Percentiles rank a stretch among this genome's conserved stretches.
Conservation (phyloP, 2,329 filamentous ascomycete genomes). For the Westerdykella ornata region DNA sequence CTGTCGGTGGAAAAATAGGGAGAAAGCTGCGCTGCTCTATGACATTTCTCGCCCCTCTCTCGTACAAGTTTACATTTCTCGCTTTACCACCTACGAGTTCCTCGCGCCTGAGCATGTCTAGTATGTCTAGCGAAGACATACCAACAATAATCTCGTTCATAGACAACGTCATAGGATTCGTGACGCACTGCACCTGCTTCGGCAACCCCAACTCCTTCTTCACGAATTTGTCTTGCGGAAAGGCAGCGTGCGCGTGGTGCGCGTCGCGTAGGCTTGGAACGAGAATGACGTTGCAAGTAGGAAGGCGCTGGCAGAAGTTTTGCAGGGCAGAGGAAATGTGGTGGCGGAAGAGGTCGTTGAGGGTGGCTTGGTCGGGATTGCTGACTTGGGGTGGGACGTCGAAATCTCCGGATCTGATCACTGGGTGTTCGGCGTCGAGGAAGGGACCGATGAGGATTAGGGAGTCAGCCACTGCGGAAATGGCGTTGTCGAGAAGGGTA, state of each 20-base stretch:
- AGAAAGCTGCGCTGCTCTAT: slow-evolving; percentile 89
- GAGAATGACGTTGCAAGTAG: slow-evolving; percentile 73
- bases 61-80: slow-evolving; percentile 55
- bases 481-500: slow-evolving; percentile 70
- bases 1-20: slow-evolving; percentile 76
- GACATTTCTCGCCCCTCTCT: slow-evolving; percentile 66
- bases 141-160: slow-evolving; percentile 83
- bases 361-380: slow-evolving; percentile 64
- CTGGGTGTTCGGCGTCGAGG: slow-evolving; percentile 82
- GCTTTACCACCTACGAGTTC: slow-evolving; percentile 58
- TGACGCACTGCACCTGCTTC: slow-evolving; percentile 68
- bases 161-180: slow-evolving; percentile 83
- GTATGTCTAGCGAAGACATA: slow-evolving; percentile 73
- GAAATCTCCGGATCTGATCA: slow-evolving; percentile 57
- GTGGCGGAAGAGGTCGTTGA: slow-evolving; percentile 76
- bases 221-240: slow-evolving; percentile 69
- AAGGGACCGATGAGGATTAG: slow-evolving; percentile 82
- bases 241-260: slow-evolving; percentile 76
- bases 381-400: slow-evolving; percentile 38
- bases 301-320: slow-evolving; percentile 62
- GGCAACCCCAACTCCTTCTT: slow-evolving; percentile 69
- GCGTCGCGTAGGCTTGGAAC: slow-evolving; percentile 77
- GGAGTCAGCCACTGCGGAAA: slow-evolving; percentile 66
- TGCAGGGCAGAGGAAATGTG: slow-evolving; percentile 69
- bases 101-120: slow-evolving; percentile 73